Evolutionary conservation across 257 asterid genomes (phyloP).

Genomic region (Cordia subcordata): DNA sequence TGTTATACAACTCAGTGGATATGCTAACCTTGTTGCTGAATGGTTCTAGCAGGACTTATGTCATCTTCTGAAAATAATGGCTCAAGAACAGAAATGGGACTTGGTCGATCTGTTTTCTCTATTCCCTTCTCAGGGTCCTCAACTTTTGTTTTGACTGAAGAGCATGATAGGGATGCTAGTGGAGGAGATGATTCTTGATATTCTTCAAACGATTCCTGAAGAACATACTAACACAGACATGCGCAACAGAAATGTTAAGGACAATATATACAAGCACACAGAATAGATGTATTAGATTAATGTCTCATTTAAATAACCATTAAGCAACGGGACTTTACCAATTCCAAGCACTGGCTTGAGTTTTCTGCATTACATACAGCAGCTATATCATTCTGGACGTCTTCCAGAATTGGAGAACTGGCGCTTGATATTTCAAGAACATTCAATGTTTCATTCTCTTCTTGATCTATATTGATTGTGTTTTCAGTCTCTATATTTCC

Average conservation of each 20-base stretch:
- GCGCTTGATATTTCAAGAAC: constrained; percentile 18
- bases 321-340: constrained; percentile 32
- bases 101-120: constrained; percentile 63
- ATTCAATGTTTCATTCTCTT: constrained; percentile 27
- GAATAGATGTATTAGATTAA: not conserved
- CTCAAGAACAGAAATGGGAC: constrained; percentile 93
- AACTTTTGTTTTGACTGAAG: constrained; percentile 31
- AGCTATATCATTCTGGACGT: constrained; percentile 26
- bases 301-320: constrained; percentile 8
- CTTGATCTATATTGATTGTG: constrained; percentile 18
- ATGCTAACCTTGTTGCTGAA: constrained; percentile 53
- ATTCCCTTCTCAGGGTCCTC: constrained; percentile 36
- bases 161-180: constrained; percentile 32
- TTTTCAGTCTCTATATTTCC: constrained; percentile 35
- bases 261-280: not conserved
- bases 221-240: not conserved
- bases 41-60: constrained; percentile 71
- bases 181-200: constrained; percentile 38
- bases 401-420: constrained; percentile 22
- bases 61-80: constrained; percentile 71
- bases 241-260: constrained; percentile 1
- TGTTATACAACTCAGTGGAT: constrained; percentile 1
- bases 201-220: constrained; percentile 27
- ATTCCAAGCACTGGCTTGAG: constrained; percentile 16
- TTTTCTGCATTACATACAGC: constrained; percentile 33